Evolutionary conservation across 176 grass and related monocot species (phyloP).

Genomic region (Tuctoria greenei): DNA sequence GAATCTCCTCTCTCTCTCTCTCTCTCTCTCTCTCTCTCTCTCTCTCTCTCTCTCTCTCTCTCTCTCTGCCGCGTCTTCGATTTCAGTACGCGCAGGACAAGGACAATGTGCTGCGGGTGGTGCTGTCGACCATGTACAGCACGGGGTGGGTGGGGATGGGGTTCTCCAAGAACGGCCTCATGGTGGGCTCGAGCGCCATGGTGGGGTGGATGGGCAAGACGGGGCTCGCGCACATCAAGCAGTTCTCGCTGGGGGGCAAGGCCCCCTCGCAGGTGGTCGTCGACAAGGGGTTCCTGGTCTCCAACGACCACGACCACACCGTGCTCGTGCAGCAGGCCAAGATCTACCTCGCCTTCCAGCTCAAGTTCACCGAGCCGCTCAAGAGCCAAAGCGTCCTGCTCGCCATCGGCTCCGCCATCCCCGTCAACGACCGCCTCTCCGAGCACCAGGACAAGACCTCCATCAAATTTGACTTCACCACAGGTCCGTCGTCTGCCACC

Average conservation of each 20-base stretch:
- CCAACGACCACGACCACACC: slow-evolving; percentile 45
- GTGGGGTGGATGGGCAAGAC: slow-evolving; percentile 94
- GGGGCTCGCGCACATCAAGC: slow-evolving; percentile 56
- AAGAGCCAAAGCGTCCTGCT: slow-evolving; percentile 63
- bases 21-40: neutral
- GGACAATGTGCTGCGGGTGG: slow-evolving; percentile 73
- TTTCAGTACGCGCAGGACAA: slow-evolving; percentile 71
- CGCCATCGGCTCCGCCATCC: slow-evolving; percentile 61
- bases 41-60: neutral
- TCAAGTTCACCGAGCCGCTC: slow-evolving; percentile 50
- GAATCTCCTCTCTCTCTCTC: neutral
- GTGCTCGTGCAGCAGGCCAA: slow-evolving; percentile 72
- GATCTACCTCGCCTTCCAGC: slow-evolving; percentile 87
- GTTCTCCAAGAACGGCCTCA: slow-evolving; percentile 76
- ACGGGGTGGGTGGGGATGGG: slow-evolving; percentile 95
- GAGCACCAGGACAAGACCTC: slow-evolving; percentile 68
- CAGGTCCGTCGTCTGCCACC: slow-evolving; percentile 39
- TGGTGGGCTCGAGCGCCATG: slow-evolving; percentile 92
- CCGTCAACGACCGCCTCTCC: slow-evolving; percentile 59
- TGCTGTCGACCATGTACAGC: slow-evolving; percentile 71
- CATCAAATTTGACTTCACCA: slow-evolving; percentile 84
- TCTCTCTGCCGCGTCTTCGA: neutral
- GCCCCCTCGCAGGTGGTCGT: slow-evolving; percentile 47
- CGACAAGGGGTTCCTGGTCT: slow-evolving; percentile 54
- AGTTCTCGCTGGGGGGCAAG: slow-evolving; percentile 56